Evolutionary conservation across 495 filamentous ascomycete species (phyloP), one percentile per base, ranked within the genome.

Genomic region (Aspergillus conjunctus): DNA sequence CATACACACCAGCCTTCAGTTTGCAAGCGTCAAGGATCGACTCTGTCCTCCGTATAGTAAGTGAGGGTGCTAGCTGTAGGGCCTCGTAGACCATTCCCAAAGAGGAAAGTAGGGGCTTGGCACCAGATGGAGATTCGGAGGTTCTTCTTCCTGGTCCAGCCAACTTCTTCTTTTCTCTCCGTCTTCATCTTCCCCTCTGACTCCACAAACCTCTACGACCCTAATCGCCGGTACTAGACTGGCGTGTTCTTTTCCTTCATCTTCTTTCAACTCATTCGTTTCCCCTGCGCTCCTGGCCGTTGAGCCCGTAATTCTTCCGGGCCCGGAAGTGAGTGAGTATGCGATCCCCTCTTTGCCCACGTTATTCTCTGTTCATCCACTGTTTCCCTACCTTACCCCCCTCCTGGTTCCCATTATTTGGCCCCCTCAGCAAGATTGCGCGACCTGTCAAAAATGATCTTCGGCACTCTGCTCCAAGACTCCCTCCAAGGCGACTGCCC

Each of bases 91-190:
- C 58, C 52, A 60, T 48, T 60, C 58, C 58, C 20, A 54, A 54
- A 54, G 32, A 54, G 51, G 58, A 11, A 60, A 37, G 21, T 11
- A 7, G n/a, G 45, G 56, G 51, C 58, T 60, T 60, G 58, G 58
- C 58, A 60, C 33, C 18, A 12, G 14, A 50, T 50, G 37, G 33
- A 43, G 52, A 22, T 41, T 54, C 17, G 37, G 48, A 59, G n/a
- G 57, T 17, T 59, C 49, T 52, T 45, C 39, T 59, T 52, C 26
- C 51, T 49, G 44, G 20, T 54, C 58, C 39, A 50, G 26, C 33
- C 33, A 54, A 39, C 43, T 49, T 46, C 51, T 17, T 31, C 45
- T 26, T 54, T 18, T 18, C 17, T 45, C 14, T 5, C 41, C 32
- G 3, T 41, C 39, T 44, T 6, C 26, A 21, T 33, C 54, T 20